Evolutionary conservation across 2,329 filamentous ascomycete species (phyloP).

Genomic region (Paraphaeosphaeria minitans): DNA sequence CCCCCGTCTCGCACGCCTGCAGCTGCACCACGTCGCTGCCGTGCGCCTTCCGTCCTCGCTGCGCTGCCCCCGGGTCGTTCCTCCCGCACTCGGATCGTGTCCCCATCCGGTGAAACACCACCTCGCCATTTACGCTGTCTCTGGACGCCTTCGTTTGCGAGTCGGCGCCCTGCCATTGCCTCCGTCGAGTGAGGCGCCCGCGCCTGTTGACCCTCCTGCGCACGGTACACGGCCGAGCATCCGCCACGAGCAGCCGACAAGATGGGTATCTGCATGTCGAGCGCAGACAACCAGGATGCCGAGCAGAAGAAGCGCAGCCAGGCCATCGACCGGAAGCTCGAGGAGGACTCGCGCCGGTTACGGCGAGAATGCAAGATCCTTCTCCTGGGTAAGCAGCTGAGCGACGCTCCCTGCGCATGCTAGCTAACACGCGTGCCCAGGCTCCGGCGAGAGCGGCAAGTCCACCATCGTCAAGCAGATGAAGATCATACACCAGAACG

Average conservation of each 20-base stretch:
- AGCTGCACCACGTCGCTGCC: slow-evolving; percentile 5
- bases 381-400: slow-evolving; percentile 73
- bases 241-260: slow-evolving; percentile 45
- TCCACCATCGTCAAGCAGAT: slow-evolving; percentile 99
- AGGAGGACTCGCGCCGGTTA: slow-evolving; percentile 91
- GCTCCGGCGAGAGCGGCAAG: slow-evolving; percentile 97
- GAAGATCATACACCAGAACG: slow-evolving; percentile 99
- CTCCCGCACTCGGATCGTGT: slow-evolving; percentile 14
- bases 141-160: slow-evolving; percentile 16
- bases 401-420: slow-evolving; percentile 1
- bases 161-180: slow-evolving; percentile 25
- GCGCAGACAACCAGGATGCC: slow-evolving; percentile 80
- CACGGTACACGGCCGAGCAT: slow-evolving; percentile 25
- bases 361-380: slow-evolving; percentile 99
- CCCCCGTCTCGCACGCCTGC: not conserved
- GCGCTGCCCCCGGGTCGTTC: not conserved
- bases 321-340: slow-evolving; percentile 89
- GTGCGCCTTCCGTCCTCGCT: not conserved
- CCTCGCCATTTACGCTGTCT: slow-evolving; percentile 29
- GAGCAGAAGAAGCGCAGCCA: slow-evolving; percentile 97
- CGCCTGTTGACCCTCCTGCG: slow-evolving; percentile 9
- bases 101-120: slow-evolving; percentile 26
- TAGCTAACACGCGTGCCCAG: slow-evolving; percentile 57
- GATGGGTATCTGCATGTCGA: slow-evolving; percentile 91
- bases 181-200: slow-evolving; percentile 17